Evolutionary conservation across 2,329 filamentous ascomycete genomes (phyloP).

Genomic region (Fusarium sp.): DNA sequence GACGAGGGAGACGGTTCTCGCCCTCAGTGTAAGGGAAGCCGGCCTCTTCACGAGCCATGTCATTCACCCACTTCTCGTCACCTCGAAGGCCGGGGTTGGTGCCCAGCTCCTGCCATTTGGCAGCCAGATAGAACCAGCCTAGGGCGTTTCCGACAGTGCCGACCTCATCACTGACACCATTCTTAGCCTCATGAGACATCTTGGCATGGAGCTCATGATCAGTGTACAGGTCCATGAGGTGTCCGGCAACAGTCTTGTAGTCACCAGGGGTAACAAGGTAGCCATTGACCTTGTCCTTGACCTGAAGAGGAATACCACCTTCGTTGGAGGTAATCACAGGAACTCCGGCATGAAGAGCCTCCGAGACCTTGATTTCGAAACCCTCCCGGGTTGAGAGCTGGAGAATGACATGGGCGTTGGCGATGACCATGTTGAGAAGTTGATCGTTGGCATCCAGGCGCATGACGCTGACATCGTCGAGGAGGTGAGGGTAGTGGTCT

Average conservation of each 20-base stretch:
- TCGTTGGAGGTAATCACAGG: conserved; percentile 81
- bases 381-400: conserved; percentile 86
- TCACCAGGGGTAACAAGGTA: conserved; percentile 81
- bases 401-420: conserved; percentile 78
- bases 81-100: conserved; percentile 65
- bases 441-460: conserved; percentile 84
- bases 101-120: conserved; percentile 70
- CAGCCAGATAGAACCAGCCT: conserved; percentile 82
- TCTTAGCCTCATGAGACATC: conserved; percentile 74
- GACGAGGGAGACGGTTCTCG: conserved; percentile 71
- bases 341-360: conserved; percentile 83
- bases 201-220: conserved; percentile 73
- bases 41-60: conserved; percentile 66
- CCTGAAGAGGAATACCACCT: conserved; percentile 85
- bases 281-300: conserved; percentile 78
- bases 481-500: conserved; percentile 70
- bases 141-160: conserved; percentile 84
- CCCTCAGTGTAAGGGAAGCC: conserved; percentile 68
- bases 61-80: conserved; percentile 60
- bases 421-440: conserved; percentile 80
- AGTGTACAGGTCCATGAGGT: conserved; percentile 75
- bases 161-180: conserved; percentile 83
- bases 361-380: conserved; percentile 89
- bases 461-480: conserved; percentile 78
- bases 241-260: conserved; percentile 74